phyloP scores from a whole-genome alignment of 2,329 filamentous ascomycete genomes.

The Fusarium citri region DNA sequence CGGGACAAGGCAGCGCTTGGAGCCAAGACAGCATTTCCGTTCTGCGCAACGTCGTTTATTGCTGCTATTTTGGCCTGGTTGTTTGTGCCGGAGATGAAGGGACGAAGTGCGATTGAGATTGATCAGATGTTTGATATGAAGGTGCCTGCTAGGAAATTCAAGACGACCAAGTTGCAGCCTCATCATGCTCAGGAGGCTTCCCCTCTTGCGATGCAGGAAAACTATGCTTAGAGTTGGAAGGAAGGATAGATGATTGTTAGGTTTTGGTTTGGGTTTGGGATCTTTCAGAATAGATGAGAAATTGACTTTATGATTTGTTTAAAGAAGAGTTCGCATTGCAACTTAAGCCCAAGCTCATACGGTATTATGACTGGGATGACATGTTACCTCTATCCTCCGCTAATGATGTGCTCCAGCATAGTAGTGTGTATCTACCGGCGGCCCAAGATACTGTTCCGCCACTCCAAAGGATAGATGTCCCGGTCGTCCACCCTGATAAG shows the following conservation, averaged over 20 bases:
- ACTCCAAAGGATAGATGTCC: background rate
- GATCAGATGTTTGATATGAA: constrained; percentile 40
- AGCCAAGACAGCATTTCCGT: constrained; percentile 56
- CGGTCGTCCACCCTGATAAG: background rate
- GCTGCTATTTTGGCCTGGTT: constrained; percentile 41
- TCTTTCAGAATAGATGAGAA: background rate
- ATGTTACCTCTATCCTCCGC: too few species aligned
- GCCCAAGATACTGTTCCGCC: background rate
- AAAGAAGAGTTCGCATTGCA: background rate
- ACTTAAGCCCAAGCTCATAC: too few species aligned
- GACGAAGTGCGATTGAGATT: constrained; percentile 37
- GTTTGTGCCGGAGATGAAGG: constrained; percentile 42
- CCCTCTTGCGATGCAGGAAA: constrained; percentile 1
- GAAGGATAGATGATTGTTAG: background rate
- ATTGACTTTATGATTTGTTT: background rate
- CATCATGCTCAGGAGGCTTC: constrained; percentile 23
- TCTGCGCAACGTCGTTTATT: constrained; percentile 48
- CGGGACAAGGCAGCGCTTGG: constrained; percentile 51
- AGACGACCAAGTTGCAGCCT: constrained; percentile 12
- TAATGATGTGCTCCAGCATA: background rate
- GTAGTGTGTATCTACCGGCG: background rate
- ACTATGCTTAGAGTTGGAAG: background rate
- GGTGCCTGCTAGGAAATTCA: constrained; percentile 30
- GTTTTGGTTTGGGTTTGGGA: background rate
- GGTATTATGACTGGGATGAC: too few species aligned